phyloP scores from a whole-genome alignment of 2,329 filamentous ascomycete species.

The Talaromyces marneffei region DNA sequence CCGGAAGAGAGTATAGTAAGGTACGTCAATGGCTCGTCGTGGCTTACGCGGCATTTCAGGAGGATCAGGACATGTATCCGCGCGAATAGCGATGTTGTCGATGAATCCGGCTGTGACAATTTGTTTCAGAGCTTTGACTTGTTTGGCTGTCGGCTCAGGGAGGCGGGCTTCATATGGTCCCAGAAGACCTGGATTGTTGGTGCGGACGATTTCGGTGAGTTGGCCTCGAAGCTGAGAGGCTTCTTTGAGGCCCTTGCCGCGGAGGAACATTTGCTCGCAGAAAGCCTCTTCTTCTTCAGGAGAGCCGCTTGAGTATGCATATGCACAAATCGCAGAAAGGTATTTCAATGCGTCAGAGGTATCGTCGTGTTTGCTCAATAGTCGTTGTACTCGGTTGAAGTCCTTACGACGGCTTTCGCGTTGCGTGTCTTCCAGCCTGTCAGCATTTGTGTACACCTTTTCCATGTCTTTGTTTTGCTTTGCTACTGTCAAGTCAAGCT shows the following conservation, averaged over 20 bases:
- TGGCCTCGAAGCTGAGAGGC: slow-evolving; percentile 76
- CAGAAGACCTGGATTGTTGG: slow-evolving; percentile 56
- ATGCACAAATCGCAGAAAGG: slow-evolving; percentile 81
- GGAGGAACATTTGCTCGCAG: slow-evolving; percentile 78
- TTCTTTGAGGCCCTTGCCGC: slow-evolving; percentile 80
- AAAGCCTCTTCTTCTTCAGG: slow-evolving; percentile 54
- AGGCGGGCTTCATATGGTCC: slow-evolving; percentile 45
- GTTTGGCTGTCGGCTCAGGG: slow-evolving; percentile 57
- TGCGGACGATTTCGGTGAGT: slow-evolving; percentile 71
- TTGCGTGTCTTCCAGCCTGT: slow-evolving; percentile 65
- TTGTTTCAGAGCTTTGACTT: slow-evolving; percentile 76
- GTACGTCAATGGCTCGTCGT: slow-evolving; percentile 81
- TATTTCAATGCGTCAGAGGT: slow-evolving; percentile 84
- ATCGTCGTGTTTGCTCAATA: slow-evolving; percentile 75
- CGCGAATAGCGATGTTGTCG: slow-evolving; percentile 88
- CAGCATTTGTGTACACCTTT: slow-evolving; percentile 53
- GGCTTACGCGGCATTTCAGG: slow-evolving; percentile 64
- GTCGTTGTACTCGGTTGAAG: slow-evolving; percentile 67
- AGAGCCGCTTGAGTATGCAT: slow-evolving; percentile 59
- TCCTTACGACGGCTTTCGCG: slow-evolving; percentile 60
- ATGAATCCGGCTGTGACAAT: slow-evolving; percentile 90
- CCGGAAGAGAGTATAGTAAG: slow-evolving; percentile 81
- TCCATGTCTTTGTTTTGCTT: slow-evolving; percentile 36
- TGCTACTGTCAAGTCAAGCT: slow-evolving; percentile 58
- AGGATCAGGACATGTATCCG: slow-evolving; percentile 72